These are phyloP conservation scores for Blastobotrys mokoenaii DNA, from an alignment of 805 yeast genomes.

Conservation along the genomic window DNA sequence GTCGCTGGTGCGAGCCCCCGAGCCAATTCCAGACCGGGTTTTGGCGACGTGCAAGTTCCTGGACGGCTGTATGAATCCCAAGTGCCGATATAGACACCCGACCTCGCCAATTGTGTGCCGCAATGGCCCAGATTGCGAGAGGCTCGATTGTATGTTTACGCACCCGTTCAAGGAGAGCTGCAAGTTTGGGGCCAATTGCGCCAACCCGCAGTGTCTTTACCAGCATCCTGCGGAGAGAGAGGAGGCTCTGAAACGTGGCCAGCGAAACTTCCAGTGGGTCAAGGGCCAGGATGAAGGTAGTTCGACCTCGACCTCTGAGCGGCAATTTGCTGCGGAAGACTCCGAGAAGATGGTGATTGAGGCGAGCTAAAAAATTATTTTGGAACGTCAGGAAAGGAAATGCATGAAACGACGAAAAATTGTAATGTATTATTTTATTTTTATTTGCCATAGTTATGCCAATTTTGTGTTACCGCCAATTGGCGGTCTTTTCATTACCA, in stretches of 20 bases:
- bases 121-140: constrained; percentile 67
- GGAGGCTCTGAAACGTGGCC: constrained; percentile 27
- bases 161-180: constrained; percentile 79
- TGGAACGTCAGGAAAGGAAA: too few species aligned
- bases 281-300: constrained; percentile 1
- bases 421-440: background rate
- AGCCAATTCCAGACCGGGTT: constrained; percentile 37
- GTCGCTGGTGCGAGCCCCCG: constrained; percentile 31
- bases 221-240: constrained; percentile 69
- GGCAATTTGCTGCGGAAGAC: constrained; percentile 57
- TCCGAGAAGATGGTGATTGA: constrained; percentile 13
- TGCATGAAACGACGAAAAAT: background rate
- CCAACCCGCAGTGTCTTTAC: constrained; percentile 60
- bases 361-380: background rate
- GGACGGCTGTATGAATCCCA: constrained; percentile 61
- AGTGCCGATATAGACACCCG: constrained; percentile 83
- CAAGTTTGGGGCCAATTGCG: constrained; percentile 70
- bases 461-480: background rate
- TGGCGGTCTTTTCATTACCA: background rate
- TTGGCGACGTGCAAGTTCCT: constrained; percentile 83
- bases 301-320: constrained; percentile 39
- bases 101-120: constrained; percentile 66
- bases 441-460: background rate
- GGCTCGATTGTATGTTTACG: constrained; percentile 73
- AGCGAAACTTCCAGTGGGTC: constrained; percentile 13